Conservation (phyloP, 192 early-diverging fungal species). For the Coemansia guatemalensis region DNA sequence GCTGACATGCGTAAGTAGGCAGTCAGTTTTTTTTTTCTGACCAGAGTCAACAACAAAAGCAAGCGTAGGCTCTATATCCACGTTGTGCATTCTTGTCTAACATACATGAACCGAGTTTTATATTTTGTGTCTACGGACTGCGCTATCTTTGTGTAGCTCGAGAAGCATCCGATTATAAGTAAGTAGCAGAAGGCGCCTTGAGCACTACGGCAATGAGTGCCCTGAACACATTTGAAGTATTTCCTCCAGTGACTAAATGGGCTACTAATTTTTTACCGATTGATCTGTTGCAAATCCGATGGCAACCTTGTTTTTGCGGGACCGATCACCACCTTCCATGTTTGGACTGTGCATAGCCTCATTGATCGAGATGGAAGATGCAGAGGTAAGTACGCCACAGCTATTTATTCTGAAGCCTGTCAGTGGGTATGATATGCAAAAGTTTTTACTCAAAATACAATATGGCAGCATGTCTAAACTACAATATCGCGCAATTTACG, state of each 20-base stretch:
- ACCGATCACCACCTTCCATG: slow-evolving; percentile 11
- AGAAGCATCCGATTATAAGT: slow-evolving; percentile 54
- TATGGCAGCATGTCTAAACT: neutral
- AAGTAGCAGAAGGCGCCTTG: slow-evolving; percentile 15
- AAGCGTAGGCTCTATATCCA: neutral
- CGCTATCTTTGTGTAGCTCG: slow-evolving; percentile 25
- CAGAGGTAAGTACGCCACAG: slow-evolving; percentile 27
- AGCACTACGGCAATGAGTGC: neutral
- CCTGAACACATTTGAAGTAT: neutral
- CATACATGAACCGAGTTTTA: neutral
- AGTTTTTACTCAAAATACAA: neutral
- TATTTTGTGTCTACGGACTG: neutral
- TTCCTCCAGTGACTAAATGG: neutral
- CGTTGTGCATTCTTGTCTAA: neutral
- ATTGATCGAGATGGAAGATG: slow-evolving; percentile 53
- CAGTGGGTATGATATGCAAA: neutral
- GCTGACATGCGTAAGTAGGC: slow-evolving; percentile 54
- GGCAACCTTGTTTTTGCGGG: slow-evolving; percentile 13
- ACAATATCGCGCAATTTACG: neutral
- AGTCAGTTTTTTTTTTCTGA: neutral
- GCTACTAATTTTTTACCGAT: neutral
- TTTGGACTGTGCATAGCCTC: slow-evolving; percentile 41
- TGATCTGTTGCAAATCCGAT: slow-evolving; percentile 8
- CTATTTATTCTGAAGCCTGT: neutral
- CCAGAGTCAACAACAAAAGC: neutral